Percentiles rank a stretch among this genome's conserved stretches.
phyloP scores from a whole-genome alignment of 2,329 filamentous ascomycete species.

The Epicoccum nigrum region DNA sequence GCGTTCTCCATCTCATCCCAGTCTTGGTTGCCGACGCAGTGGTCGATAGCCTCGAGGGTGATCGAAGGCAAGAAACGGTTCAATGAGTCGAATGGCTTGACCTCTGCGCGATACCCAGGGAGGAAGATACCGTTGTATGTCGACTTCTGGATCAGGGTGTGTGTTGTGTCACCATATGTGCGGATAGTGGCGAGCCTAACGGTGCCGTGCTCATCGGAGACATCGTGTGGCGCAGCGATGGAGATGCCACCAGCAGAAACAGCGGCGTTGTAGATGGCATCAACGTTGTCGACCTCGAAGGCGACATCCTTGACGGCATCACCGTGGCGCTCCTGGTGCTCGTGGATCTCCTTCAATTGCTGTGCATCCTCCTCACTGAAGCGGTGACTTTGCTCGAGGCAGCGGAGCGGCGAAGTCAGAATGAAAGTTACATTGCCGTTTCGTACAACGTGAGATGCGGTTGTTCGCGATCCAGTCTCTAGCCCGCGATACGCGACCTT shows the following conservation, averaged over 20 bases:
- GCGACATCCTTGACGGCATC: conserved; percentile 95
- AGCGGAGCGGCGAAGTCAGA: conserved; percentile 78
- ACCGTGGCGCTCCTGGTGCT: conserved; percentile 83
- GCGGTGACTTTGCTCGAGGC: conserved; percentile 38
- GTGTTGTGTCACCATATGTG: conserved; percentile 94
- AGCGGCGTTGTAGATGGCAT: conserved; percentile 77
- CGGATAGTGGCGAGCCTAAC: conserved; percentile 79
- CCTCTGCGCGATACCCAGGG: conserved; percentile 74
- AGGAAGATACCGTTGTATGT: conserved; percentile 79
- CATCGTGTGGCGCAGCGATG: conserved; percentile 64
- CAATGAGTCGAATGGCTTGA: conserved; percentile 53
- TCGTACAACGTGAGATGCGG: conserved; percentile 82
- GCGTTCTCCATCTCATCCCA: conserved; percentile 83
- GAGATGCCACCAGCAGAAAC: conserved; percentile 67
- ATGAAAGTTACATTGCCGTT: conserved; percentile 82
- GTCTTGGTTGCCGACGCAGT: conserved; percentile 96
- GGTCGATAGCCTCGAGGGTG: conserved; percentile 78
- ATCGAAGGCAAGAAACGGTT: conserved; percentile 65
- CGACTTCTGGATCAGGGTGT: conserved; percentile 80
- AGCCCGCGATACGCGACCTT: conserved; percentile 84
- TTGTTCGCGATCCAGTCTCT: conserved; percentile 81
- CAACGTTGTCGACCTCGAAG: conserved; percentile 90
- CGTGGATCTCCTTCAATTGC: conserved; percentile 76
- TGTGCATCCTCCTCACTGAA: conserved; percentile 63
- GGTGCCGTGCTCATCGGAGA: conserved; percentile 65